phyloP scores from a whole-genome alignment of 768 basidiomycete species.

The Collybia mongolica region DNA sequence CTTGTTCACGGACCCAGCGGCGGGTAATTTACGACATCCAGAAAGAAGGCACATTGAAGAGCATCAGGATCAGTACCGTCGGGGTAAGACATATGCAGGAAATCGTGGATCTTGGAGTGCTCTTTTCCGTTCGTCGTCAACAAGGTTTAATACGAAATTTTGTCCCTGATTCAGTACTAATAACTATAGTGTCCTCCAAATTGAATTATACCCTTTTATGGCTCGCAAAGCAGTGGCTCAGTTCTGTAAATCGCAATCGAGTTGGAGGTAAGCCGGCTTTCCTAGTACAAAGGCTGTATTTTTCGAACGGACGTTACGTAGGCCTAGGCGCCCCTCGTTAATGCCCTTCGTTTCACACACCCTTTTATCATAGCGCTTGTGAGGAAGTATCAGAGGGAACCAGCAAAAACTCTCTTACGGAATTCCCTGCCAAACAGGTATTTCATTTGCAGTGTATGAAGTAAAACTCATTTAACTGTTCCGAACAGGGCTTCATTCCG shows the following conservation, averaged over 20 bases:
- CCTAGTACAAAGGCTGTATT: too few species aligned
- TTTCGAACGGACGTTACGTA: too few species aligned
- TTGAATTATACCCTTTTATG: constrained; percentile 72
- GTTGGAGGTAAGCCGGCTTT: constrained; percentile 48
- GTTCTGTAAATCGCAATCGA: constrained; percentile 56
- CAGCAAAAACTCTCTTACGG: constrained; percentile 65
- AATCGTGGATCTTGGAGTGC: constrained; percentile 37
- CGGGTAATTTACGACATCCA: constrained; percentile 62
- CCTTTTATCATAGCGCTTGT: constrained; percentile 52
- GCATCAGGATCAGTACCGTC: constrained; percentile 65
- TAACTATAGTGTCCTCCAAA: constrained; percentile 23
- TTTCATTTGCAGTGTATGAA: background rate
- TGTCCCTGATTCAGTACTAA: constrained; percentile 3
- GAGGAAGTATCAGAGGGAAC: constrained; percentile 52
- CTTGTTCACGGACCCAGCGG: constrained; percentile 70
- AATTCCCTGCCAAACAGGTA: constrained; percentile 81
- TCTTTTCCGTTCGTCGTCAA: constrained; percentile 59
- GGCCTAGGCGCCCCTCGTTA: constrained; percentile 76
- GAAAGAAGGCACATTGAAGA: constrained; percentile 54
- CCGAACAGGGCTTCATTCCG: constrained; percentile 50
- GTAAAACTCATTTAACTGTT: background rate
- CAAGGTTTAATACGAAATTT: constrained; percentile 39
- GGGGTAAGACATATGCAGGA: constrained; percentile 63
- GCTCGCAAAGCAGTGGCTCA: constrained; percentile 58
- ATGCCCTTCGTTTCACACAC: constrained; percentile 63